phyloP scores from a whole-genome alignment of 305 asterid species.

The Coffea humblotiana region DNA sequence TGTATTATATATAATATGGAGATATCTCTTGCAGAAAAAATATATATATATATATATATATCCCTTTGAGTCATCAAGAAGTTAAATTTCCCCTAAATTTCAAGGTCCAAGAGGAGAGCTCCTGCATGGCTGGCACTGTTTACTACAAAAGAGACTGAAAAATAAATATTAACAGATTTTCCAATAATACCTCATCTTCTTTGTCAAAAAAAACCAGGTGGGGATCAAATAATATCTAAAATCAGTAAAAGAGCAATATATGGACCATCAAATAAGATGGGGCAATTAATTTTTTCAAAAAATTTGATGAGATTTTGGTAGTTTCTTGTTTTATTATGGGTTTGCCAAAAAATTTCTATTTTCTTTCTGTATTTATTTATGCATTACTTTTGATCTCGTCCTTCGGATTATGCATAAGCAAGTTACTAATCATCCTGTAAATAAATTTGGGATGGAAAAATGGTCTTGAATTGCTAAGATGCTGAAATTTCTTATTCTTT shows the following conservation, averaged over 20 bases:
- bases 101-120: slow-evolving; percentile 55
- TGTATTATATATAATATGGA: not conserved
- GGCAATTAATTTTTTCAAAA: slow-evolving; percentile 22
- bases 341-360: not conserved
- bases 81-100: slow-evolving; percentile 32
- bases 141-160: slow-evolving; percentile 28
- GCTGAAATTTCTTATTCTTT: slow-evolving; percentile 29
- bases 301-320: not conserved
- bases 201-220: slow-evolving; percentile 30
- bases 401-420: slow-evolving; percentile 14
- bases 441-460: slow-evolving; percentile 72
- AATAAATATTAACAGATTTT: slow-evolving; percentile 22
- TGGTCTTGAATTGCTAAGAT: slow-evolving; percentile 84
- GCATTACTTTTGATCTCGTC: not conserved
- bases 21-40: not conserved
- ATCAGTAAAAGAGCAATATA: slow-evolving; percentile 64
- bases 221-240: slow-evolving; percentile 44
- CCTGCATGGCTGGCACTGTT: slow-evolving; percentile 50
- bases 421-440: slow-evolving; percentile 71
- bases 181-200: slow-evolving; percentile 21
- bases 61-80: slow-evolving; percentile 11
- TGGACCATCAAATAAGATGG: slow-evolving; percentile 92
- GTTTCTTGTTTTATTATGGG: not conserved
- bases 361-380: not conserved
- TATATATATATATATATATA: too few species aligned